phyloP scores from a whole-genome alignment of 192 early-diverging fungal genomes.

The Lobosporangium transversale region DNA sequence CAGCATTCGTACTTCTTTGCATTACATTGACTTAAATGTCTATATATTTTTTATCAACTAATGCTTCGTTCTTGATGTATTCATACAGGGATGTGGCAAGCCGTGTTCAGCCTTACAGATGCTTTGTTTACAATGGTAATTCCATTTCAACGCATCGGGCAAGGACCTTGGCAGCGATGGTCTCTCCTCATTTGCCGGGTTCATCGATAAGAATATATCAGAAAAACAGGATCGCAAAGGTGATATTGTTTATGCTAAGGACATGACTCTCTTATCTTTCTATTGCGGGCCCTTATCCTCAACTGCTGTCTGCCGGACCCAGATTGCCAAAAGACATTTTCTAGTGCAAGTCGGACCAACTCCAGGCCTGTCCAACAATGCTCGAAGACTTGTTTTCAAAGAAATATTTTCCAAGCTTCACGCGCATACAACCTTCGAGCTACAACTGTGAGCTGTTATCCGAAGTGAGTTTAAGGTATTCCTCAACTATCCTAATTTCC shows the following conservation, averaged over 20 bases:
- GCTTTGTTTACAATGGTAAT: constrained; percentile 26
- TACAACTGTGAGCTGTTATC: neutral
- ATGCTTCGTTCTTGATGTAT: no score
- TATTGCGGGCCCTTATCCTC: constrained; percentile 16
- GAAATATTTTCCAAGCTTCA: constrained; percentile 7
- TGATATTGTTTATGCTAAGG: constrained; percentile 10
- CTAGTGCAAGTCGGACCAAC: constrained; percentile 20
- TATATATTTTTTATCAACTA: no score
- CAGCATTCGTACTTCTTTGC: no score
- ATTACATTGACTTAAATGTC: no score
- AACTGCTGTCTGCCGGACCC: constrained; percentile 17
- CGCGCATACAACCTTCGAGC: neutral
- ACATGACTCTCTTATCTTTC: constrained; percentile 23
- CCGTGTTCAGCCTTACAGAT: constrained; percentile 20
- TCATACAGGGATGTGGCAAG: no score
- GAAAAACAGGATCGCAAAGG: constrained; percentile 1
- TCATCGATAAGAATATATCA: constrained; percentile 15
- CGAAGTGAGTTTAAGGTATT: neutral
- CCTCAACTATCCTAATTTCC: neutral
- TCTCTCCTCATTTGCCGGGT: constrained; percentile 17
- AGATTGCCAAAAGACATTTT: constrained; percentile 12
- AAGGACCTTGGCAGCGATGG: constrained; percentile 16
- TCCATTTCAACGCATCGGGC: constrained; percentile 28
- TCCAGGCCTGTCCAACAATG: constrained; percentile 27
- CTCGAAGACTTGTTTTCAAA: constrained; percentile 13